Evolutionary conservation across 1,284 basidiomycete species (phyloP).

Genomic region (Wallemia hederae): DNA sequence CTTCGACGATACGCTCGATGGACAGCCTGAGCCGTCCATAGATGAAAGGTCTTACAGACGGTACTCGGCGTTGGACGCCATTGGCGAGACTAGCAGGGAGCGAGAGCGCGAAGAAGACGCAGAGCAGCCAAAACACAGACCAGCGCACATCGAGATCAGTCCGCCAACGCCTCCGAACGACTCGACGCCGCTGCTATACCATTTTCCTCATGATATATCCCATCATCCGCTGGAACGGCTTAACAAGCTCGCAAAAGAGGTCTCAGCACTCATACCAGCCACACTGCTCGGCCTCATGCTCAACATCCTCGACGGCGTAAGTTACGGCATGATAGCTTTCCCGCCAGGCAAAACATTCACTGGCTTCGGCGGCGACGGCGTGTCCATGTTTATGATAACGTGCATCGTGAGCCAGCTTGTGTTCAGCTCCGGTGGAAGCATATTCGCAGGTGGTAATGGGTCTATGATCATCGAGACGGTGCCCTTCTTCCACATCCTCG

Average conservation of each 20-base stretch:
- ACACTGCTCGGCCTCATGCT: constrained; percentile 60
- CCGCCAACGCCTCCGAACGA: not conserved
- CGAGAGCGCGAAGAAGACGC: not conserved
- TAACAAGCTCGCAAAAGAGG: no score
- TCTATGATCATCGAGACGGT: constrained; percentile 99
- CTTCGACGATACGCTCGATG: not conserved
- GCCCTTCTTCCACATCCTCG: constrained; percentile 88
- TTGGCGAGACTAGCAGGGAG: not conserved
- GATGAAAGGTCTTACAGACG: no score
- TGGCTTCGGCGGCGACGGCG: constrained; percentile 59
- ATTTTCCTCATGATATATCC: not conserved
- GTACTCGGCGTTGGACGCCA: not conserved
- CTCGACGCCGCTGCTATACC: not conserved
- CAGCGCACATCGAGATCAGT: not conserved
- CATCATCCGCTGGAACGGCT: no score
- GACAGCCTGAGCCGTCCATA: not conserved
- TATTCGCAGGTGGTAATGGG: constrained; percentile 66
- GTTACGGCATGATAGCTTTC: constrained; percentile 58
- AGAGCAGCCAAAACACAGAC: not conserved
- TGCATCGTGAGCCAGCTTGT: constrained; percentile 55
- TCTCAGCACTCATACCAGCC: constrained; percentile 30
- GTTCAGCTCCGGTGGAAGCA: constrained; percentile 61
- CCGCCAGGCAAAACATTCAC: constrained; percentile 52
- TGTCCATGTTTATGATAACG: constrained; percentile 81
- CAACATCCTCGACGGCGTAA: constrained; percentile 75